Evolutionary conservation across 148 eudicot species (phyloP).

Genomic region (Dianthus caryophyllus): DNA sequence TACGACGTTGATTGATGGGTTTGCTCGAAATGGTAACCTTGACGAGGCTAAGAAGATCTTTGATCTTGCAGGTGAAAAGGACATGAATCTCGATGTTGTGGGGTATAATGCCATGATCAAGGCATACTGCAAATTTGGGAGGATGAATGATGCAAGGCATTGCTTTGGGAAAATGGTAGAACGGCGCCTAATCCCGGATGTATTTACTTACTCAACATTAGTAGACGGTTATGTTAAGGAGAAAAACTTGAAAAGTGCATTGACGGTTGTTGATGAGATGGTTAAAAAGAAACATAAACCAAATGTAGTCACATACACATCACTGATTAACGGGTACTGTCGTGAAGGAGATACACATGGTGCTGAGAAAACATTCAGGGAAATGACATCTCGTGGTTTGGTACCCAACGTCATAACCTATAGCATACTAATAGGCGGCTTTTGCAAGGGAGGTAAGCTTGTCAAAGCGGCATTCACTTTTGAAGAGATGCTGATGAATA

Average conservation of each 20-base stretch:
- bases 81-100: constrained; percentile 59
- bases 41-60: constrained; percentile 69
- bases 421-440: constrained; percentile 61
- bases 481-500: constrained; percentile 59
- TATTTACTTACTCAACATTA: constrained; percentile 73
- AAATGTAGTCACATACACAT: constrained; percentile 86
- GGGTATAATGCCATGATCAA: constrained; percentile 82
- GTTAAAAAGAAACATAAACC: constrained; percentile 50
- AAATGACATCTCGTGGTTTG: constrained; percentile 54
- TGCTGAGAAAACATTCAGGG: constrained; percentile 52
- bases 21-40: constrained; percentile 53
- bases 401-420: constrained; percentile 76
- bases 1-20: constrained; percentile 77
- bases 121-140: constrained; percentile 71
- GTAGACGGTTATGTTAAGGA: constrained; percentile 82
- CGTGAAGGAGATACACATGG: constrained; percentile 38
- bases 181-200: constrained; percentile 48
- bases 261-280: constrained; percentile 48
- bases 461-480: constrained; percentile 56
- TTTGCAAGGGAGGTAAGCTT: constrained; percentile 63
- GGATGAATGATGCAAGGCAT: constrained; percentile 61
- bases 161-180: constrained; percentile 55
- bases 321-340: constrained; percentile 71
- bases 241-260: constrained; percentile 56
- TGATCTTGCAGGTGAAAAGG: constrained; percentile 40